phyloP scores from a whole-genome alignment of 345 rosid species.

The Leavenworthia alabamica region DNA sequence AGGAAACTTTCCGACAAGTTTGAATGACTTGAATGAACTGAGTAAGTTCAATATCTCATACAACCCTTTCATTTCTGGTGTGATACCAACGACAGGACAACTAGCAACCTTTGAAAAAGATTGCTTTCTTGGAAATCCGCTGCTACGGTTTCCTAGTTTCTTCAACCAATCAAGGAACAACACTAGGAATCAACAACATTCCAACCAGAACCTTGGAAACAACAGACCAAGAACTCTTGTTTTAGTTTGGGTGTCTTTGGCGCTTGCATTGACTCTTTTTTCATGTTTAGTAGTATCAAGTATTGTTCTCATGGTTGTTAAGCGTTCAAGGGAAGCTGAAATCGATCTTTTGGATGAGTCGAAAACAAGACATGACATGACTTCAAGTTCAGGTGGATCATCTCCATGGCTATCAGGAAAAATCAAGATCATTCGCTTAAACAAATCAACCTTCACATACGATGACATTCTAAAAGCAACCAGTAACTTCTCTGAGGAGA shows the following conservation, averaged over 20 bases:
- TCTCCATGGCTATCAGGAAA: slow-evolving; percentile 72
- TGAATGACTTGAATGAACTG: slow-evolving; percentile 49
- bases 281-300: slow-evolving; percentile 42
- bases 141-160: slow-evolving; percentile 46
- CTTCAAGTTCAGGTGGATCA: slow-evolving; percentile 61
- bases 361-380: slow-evolving; percentile 43
- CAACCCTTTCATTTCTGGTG: slow-evolving; percentile 66
- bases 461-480: slow-evolving; percentile 83
- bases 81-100: slow-evolving; percentile 67
- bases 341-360: slow-evolving; percentile 45
- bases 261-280: slow-evolving; percentile 34
- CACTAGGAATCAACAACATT: background rate
- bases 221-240: slow-evolving; percentile 30
- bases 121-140: slow-evolving; percentile 72
- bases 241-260: slow-evolving; percentile 34
- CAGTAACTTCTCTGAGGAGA: slow-evolving; percentile 56
- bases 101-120: slow-evolving; percentile 63
- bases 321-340: slow-evolving; percentile 31
- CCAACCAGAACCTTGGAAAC: slow-evolving; percentile 3
- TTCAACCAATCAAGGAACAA: slow-evolving; percentile 29
- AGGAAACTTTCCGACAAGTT: slow-evolving; percentile 59
- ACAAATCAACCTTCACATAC: slow-evolving; percentile 70
- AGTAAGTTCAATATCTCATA: slow-evolving; percentile 82
- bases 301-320: slow-evolving; percentile 38
- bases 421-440: slow-evolving; percentile 66